Conservation (phyloP, 2,329 filamentous ascomycete species). For the Aspergillus sp. region DNA sequence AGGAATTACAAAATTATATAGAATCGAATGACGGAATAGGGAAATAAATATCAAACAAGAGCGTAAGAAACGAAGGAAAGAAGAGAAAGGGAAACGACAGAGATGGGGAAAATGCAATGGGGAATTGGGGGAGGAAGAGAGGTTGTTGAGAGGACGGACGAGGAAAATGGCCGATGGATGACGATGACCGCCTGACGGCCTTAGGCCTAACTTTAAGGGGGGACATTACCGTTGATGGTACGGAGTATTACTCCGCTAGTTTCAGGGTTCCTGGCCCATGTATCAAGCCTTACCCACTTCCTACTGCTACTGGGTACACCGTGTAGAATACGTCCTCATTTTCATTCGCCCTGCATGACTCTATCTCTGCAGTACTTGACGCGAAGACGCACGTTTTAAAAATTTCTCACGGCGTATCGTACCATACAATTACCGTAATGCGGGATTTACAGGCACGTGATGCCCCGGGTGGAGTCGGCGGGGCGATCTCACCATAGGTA, state of each 20-base stretch:
- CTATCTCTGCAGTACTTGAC: too few relatives aligned
- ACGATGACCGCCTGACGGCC: neutral
- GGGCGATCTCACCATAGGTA: neutral
- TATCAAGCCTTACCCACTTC: neutral
- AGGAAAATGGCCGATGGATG: constrained; percentile 3
- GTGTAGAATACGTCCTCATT: neutral
- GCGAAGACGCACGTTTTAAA: neutral
- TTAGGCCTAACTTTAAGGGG: neutral
- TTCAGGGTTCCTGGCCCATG: neutral
- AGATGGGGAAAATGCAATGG: constrained; percentile 1
- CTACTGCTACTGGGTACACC: neutral
- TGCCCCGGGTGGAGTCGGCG: neutral
- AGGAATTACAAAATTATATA: neutral
- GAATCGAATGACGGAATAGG: neutral
- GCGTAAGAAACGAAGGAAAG: constrained; percentile 1
- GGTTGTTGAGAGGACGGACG: neutral
- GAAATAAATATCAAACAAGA: neutral
- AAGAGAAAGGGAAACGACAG: constrained; percentile 1
- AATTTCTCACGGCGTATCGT: neutral
- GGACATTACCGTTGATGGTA: neutral
- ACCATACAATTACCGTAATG: neutral
- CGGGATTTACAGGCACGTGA: neutral
- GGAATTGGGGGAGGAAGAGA: constrained; percentile 3
- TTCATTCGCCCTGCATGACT: too few relatives aligned
- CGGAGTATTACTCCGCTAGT: neutral